Conservation (phyloP, 192 early-diverging fungal genomes). For the Backusella psychrophila region DNA sequence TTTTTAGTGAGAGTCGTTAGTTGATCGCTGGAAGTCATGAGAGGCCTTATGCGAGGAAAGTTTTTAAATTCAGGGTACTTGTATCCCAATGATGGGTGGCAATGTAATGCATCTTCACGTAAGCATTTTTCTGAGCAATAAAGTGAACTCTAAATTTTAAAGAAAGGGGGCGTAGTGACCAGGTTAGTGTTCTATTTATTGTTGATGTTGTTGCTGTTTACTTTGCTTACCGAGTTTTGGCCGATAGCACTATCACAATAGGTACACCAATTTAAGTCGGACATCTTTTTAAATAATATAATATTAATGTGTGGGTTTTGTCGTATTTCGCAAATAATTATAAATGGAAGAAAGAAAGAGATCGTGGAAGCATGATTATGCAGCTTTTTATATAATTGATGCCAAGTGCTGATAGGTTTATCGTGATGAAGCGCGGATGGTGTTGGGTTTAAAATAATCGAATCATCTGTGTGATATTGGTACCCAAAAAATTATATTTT, state of each 20-base stretch:
- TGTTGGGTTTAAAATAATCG: background rate
- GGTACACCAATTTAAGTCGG: conserved; percentile 10
- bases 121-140: conserved; percentile 13
- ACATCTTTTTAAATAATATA: background rate
- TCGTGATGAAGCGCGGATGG: background rate
- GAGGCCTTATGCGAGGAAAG: background rate
- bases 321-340: background rate
- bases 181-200: background rate
- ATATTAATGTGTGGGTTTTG: background rate
- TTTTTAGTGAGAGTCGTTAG: background rate
- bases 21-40: background rate
- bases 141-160: background rate
- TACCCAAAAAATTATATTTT: background rate
- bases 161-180: background rate
- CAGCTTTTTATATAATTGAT: background rate
- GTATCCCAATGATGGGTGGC: conserved; percentile 5
- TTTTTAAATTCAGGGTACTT: conserved; percentile 1
- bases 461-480: background rate
- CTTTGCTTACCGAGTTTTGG: background rate
- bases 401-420: background rate
- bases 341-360: background rate
- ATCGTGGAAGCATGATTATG: background rate
- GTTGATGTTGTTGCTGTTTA: background rate
- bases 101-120: background rate
- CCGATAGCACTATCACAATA: conserved; percentile 3